Base-by-base conservation (phyloP, 257 asterid species). In the Jasminum sambac region DNA sequence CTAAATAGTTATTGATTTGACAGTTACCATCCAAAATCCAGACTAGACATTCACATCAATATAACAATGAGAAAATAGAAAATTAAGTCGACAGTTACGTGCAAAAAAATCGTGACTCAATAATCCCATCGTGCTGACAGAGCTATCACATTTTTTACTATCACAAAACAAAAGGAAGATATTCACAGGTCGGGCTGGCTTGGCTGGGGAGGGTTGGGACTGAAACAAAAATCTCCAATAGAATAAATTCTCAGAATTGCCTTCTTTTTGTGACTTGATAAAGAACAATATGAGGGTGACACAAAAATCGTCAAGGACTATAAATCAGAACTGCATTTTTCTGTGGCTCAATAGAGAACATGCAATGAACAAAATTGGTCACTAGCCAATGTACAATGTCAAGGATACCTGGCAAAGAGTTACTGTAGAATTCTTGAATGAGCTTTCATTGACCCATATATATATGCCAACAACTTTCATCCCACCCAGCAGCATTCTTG, bases 401-500 rank as follows among this genome's bases (percentile, higher is more conserved):
- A 44, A 74, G 9, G 77, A 67, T 70, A 95, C 98, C 99, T 95
- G 99, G 84, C 97, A 91, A 61, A 91, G 78, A 12, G 80, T 72
- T 55, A 84, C 37, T 23, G 94, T 81, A 72, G 99, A 90, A 81
- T 84, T 91, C 88, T 90, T 91, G 85, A 91, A 91, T 65, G 88
- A 72, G 89, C 83, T 84, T 72, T 95, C 98, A 44, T 68, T 90
- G 77, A 81, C 88, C 93, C 96, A 90, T 64, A 90, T 73, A 78
- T 95, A 95, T 78, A 88, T 82, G 74, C 99, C 99, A 72, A 95
- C 79, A 70, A 95, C 99, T 77, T 85, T 83, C 81, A 90, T 70
- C 68, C 99, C 99, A 77, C 98, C 99, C 82, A 89, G 73, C 21
- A 95, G 84, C 96, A 95, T 95, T 83, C 94, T 85, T 72, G 97